Conservation (phyloP, 2,329 filamentous ascomycete species). For the Eutypa lata region DNA sequence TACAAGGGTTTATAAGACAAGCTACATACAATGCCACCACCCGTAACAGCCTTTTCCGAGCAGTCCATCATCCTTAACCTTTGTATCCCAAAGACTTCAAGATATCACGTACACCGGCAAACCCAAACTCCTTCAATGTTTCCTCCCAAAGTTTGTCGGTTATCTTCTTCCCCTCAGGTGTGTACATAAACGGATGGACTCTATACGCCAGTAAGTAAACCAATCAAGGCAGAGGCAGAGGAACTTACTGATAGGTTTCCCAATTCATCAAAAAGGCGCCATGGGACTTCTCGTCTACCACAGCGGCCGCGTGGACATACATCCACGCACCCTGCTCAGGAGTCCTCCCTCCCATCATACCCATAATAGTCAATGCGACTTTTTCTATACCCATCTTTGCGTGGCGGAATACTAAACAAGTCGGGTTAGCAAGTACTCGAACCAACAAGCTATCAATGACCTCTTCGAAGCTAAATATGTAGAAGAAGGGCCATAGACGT, state of each 20-base stretch:
- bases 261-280: not conserved
- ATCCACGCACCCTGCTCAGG: not conserved
- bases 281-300: not conserved
- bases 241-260: not conserved
- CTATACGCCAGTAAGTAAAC: not conserved
- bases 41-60: too few relatives aligned
- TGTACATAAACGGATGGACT: not conserved
- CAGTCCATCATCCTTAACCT: not conserved
- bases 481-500: too few relatives aligned
- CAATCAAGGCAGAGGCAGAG: not conserved
- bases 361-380: not conserved
- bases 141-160: not conserved
- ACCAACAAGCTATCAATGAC: too few relatives aligned
- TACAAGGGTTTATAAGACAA: too few relatives aligned
- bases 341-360: not conserved
- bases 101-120: not conserved
- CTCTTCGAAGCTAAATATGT: too few relatives aligned
- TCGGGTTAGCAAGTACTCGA: too few relatives aligned
- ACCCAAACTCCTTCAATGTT: not conserved
- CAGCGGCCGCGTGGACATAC: not conserved
- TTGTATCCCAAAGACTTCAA: not conserved
- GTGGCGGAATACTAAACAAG: not conserved
- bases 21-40: too few relatives aligned
- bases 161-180: not conserved
- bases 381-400: not conserved